A percentile compares a stretch with the other conserved stretches of the same genome.
phyloP scores from a whole-genome alignment of 768 basidiomycete species.

The Kwoniella dendrophila region DNA sequence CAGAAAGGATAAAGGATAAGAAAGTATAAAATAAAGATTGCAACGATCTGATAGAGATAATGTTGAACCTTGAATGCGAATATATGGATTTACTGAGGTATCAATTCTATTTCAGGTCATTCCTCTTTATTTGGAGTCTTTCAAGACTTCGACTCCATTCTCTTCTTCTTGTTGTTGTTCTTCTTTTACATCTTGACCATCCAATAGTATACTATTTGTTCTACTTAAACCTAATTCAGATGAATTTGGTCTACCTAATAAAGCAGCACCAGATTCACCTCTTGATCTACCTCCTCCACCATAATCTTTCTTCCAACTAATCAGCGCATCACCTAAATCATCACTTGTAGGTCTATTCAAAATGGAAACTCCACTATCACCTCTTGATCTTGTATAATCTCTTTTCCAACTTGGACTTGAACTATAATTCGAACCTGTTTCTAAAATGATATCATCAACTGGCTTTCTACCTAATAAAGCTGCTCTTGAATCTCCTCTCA shows the following conservation, averaged over 20 bases:
- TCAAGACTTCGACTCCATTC: neutral
- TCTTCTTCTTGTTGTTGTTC: neutral
- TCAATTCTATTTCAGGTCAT: too few species aligned
- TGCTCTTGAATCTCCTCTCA: constrained; percentile 45
- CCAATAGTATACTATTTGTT: neutral
- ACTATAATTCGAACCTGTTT: constrained; percentile 13
- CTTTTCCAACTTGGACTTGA: constrained; percentile 18
- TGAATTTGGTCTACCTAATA: constrained; percentile 38
- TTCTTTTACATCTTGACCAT: neutral
- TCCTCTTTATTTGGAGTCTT: too few species aligned
- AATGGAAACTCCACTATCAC: constrained; percentile 44
- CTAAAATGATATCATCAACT: constrained; percentile 20
- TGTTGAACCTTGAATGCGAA: too few species aligned
- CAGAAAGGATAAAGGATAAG: too few species aligned
- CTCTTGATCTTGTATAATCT: constrained; percentile 27
- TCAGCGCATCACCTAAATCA: constrained; percentile 13
- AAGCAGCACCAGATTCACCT: constrained; percentile 44
- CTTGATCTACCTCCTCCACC: constrained; percentile 21
- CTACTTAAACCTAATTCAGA: constrained; percentile 13
- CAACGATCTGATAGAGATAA: too few species aligned
- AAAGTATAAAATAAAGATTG: too few species aligned
- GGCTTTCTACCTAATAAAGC: constrained; percentile 41
- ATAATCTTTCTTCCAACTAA: constrained; percentile 23
- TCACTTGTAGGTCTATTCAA: constrained; percentile 30
- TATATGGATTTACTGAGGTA: too few species aligned